A percentile compares a stretch with the other conserved stretches of the same genome.
Evolutionary conservation across 1,139 yeast genomes (phyloP).

Genomic region (Saccharomyces pastorianus): DNA sequence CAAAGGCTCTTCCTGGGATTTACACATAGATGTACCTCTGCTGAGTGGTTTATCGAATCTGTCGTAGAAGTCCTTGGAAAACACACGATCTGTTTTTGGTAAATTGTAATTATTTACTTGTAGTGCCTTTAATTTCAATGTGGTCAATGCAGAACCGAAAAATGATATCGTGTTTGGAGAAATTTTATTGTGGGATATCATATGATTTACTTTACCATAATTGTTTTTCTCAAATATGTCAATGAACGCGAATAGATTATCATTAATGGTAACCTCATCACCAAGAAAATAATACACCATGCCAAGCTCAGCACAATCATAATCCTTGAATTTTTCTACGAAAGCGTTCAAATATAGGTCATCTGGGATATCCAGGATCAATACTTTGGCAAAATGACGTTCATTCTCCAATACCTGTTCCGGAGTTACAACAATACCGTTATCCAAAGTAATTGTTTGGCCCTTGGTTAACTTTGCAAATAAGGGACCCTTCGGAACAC

Average conservation of each 20-base stretch:
- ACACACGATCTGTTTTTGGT: slow-evolving; percentile 34
- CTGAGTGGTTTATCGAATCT: slow-evolving; percentile 18
- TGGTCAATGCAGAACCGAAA: slow-evolving; percentile 45
- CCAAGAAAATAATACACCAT: slow-evolving; percentile 72
- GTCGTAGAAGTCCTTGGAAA: slow-evolving; percentile 29
- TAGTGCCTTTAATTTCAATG: slow-evolving; percentile 50
- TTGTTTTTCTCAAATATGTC: slow-evolving; percentile 45
- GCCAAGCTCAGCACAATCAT: slow-evolving; percentile 35
- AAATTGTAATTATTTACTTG: slow-evolving; percentile 46
- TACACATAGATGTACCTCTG: slow-evolving; percentile 20
- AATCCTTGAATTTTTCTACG: slow-evolving; percentile 18
- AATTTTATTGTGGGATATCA: slow-evolving; percentile 60
- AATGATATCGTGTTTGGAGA: slow-evolving; percentile 55
- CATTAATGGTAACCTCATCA: slow-evolving; percentile 46
- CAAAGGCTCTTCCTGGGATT: slow-evolving; percentile 17
- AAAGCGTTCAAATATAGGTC: slow-evolving; percentile 37
- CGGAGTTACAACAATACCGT: slow-evolving; percentile 56
- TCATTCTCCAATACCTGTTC: slow-evolving; percentile 65
- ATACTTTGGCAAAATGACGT: slow-evolving; percentile 48
- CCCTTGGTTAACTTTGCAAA: slow-evolving; percentile 58
- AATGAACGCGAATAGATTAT: slow-evolving; percentile 37
- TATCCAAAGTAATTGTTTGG: slow-evolving; percentile 44
- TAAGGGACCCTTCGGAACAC: slow-evolving; percentile 58
- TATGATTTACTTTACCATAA: slow-evolving; percentile 42
- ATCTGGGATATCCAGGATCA: slow-evolving; percentile 71